Evolutionary conservation across 2,329 filamentous ascomycete genomes (phyloP), one percentile per base, ranked within the genome.

Genomic region (Neoscytalidium dimidiatum): DNA sequence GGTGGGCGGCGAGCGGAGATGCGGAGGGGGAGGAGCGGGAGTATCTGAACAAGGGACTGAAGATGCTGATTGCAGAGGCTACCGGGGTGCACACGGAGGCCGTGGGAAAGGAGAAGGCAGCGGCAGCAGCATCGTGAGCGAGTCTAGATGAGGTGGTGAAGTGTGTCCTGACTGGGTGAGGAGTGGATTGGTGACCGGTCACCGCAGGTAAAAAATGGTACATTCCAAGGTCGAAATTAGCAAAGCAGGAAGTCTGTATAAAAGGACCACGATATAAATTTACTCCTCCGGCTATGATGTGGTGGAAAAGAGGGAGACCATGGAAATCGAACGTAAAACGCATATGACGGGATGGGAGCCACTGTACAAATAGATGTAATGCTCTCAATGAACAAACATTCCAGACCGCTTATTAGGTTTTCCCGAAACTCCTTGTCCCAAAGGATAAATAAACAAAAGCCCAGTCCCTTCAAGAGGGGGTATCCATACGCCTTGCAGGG

Each of bases 1-100:
- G 95, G 64, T 99, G 95, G 95, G 95, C 94, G 0, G 95, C 92
- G 3, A 96, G 93, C 72, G 92, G 89, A 13, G 75, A 83, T 52
- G 87, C 88, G 51, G 83, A 88, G 67, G 84, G 84, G 0, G 85
- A 85, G 19, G 92, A 96, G 81, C 84, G 83, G 68, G 84, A 88
- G 62, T 85, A 87, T 46, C 74, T 96, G 73, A 85, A 86, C 44
- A 90, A 82, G 75, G 88, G 88, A 3, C 73, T 92, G 46, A 82
- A 80, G 71, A 85, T 86, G 69, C 75, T 95, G 63, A 76, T 92
- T 56, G 81, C 84, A 1, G 89, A 91, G 71, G 70, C 75, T 62
- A 76, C 69, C 52, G 19, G 14, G 5, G 46, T 26, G 9, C 64
- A 70, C 56, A 48, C 44, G 48, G 65, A 72, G 8, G 71, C 80